Base-by-base conservation (phyloP, 2,329 filamentous ascomycete species). In the Teratosphaeria pseudoeucalypti region DNA sequence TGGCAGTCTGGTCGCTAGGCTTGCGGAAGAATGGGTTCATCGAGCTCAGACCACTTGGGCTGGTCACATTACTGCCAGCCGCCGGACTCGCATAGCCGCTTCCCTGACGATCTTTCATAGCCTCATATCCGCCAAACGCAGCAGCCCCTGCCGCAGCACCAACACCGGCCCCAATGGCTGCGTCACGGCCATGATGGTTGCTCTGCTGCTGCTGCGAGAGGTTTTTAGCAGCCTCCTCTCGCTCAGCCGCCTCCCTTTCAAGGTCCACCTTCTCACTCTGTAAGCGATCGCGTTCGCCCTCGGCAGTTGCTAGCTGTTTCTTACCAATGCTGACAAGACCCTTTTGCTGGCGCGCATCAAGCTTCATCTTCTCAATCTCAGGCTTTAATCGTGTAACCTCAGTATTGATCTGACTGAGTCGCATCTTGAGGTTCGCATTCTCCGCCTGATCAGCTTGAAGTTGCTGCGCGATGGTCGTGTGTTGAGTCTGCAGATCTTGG, bases 321-420 rank as follows among this genome's bases (percentile, higher is more conserved):
- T 95, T 97, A 77, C 96, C 96, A 77, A 99, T 99, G 52, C 94
- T 92, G 34, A 95, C 92, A 65, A 97, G 81, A 19, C 94, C 94
- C 77, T 95, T 97, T 71, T 97, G 92, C 73, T 97, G 94, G 52
- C 94, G 86, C 29, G 91, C 91, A 67, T 96, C 91, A 12, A 88
- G 90, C 72, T 89, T 91, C 67, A 95, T 81, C 78, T 96, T 97
- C 73, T 99, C 94, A 57, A 99, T 85, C 65, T 92, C 87, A 34
- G 92, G 91, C 73, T 91, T 95, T 49, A 97, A 78, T 73, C 91
- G 87, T 19, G 84, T 81, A 66, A 96, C 86, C 73, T 95, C 90
- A 12, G 84, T 81, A 69, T 96, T 99, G 52, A 90, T 82, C 57
- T 86, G 82, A 34, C 88, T 85, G 65, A 99, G 96, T 61, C 87